Evolutionary conservation across 768 basidiomycete species (phyloP).

Genomic region (Auriscalpium orientale): DNA sequence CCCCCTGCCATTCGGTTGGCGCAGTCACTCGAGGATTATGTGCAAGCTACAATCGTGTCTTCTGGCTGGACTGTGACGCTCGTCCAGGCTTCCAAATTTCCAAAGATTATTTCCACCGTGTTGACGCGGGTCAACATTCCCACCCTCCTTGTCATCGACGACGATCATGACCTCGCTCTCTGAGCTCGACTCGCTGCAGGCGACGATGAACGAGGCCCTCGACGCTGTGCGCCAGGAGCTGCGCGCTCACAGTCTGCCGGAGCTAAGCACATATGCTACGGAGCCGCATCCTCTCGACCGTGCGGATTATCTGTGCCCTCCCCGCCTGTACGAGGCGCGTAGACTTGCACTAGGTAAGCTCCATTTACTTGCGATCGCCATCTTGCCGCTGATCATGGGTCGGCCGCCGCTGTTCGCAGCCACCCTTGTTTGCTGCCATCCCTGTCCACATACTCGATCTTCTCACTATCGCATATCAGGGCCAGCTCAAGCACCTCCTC

Average conservation of each 20-base stretch:
- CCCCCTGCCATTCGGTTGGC: too few species aligned
- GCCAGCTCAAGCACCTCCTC: slow-evolving; percentile 12
- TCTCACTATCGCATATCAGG: not conserved
- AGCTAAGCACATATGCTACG: not conserved
- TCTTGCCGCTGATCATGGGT: not conserved
- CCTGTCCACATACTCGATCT: too few species aligned
- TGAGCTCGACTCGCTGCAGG: slow-evolving; percentile 12
- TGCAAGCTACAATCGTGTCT: too few species aligned
- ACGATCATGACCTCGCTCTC: not conserved
- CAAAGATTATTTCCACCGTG: too few species aligned
- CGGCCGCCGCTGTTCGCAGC: not conserved
- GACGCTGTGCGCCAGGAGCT: slow-evolving; percentile 8
- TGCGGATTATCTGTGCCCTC: not conserved
- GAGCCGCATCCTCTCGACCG: not conserved
- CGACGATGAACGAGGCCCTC: slow-evolving; percentile 13
- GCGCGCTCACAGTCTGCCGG: not conserved
- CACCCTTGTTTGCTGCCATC: not conserved
- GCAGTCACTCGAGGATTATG: too few species aligned
- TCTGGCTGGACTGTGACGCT: too few species aligned
- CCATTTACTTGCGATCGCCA: not conserved
- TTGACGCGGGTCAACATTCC: too few species aligned
- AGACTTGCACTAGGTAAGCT: not conserved
- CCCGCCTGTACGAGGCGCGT: not conserved
- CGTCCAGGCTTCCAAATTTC: too few species aligned
- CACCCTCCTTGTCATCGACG: too few species aligned